Conservation (phyloP, 176 grass and related monocot genomes). For the Aegilops longissima region DNA sequence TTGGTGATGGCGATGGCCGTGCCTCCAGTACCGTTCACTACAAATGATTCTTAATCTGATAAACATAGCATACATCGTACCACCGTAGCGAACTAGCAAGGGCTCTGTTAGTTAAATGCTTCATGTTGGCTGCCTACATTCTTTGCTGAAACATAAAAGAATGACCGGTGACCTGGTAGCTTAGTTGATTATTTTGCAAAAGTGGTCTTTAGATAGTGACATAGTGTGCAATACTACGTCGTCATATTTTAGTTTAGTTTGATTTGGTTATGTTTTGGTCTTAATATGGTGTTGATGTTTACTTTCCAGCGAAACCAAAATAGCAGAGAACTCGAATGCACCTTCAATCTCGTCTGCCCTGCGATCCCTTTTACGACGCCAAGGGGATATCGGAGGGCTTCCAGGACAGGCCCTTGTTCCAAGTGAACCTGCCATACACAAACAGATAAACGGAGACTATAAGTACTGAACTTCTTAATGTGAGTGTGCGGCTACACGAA, state of each 20-base stretch:
- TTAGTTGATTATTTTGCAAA: background rate
- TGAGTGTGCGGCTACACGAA: background rate
- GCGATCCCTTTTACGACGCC: conserved; percentile 95
- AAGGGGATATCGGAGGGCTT: conserved; percentile 83
- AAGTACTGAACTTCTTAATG: background rate
- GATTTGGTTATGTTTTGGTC: background rate
- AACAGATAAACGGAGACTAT: background rate
- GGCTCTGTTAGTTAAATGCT: background rate
- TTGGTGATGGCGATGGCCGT: background rate
- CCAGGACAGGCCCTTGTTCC: conserved; percentile 94
- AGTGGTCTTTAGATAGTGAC: background rate
- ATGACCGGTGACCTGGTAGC: no score
- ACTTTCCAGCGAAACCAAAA: background rate
- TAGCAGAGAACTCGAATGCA: conserved; percentile 21
- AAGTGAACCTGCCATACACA: conserved; percentile 65
- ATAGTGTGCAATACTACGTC: background rate
- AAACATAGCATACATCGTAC: background rate
- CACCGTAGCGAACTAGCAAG: background rate
- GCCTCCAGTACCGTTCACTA: background rate
- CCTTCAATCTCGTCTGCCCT: conserved; percentile 91
- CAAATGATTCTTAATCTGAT: background rate
- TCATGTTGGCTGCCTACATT: background rate
- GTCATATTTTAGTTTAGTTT: conserved; percentile 24
- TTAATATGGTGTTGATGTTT: background rate
- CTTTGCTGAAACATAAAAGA: background rate